phyloP scores from a whole-genome alignment of 352 stramenopile genomes.

The Pilasporangium apinafurcum region DNA sequence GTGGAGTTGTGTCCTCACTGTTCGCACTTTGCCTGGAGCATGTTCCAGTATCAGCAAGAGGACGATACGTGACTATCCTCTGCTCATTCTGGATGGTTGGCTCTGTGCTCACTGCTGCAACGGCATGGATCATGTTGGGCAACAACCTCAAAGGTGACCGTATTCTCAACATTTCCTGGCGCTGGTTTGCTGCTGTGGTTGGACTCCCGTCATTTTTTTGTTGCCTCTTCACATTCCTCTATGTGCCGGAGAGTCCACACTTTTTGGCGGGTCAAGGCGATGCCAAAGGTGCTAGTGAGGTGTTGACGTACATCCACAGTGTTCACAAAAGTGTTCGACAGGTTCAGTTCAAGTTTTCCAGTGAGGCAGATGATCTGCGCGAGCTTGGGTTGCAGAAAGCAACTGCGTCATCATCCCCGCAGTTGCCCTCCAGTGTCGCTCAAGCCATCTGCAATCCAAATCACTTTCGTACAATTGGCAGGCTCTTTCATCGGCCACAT shows the following conservation, averaged over 20 bases:
- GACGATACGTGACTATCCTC: slow-evolving; percentile 80
- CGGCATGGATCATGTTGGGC: slow-evolving; percentile 82
- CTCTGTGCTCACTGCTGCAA: slow-evolving; percentile 68
- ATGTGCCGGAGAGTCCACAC: slow-evolving; percentile 80
- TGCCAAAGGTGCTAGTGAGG: slow-evolving; percentile 31
- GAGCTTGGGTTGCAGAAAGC: neutral
- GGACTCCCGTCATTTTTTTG: slow-evolving; percentile 69
- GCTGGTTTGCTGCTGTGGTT: slow-evolving; percentile 73
- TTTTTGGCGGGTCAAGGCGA: slow-evolving; percentile 68
- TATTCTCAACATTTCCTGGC: slow-evolving; percentile 75
- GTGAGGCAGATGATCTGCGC: slow-evolving; percentile 28
- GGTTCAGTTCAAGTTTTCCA: slow-evolving; percentile 71
- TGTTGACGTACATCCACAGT: slow-evolving; percentile 61
- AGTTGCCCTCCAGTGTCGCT: slow-evolving; percentile 42
- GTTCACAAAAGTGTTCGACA: slow-evolving; percentile 32
- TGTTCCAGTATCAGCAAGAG: slow-evolving; percentile 56
- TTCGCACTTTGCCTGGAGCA: slow-evolving; percentile 87
- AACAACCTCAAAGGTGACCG: slow-evolving; percentile 48
- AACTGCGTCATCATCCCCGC: neutral
- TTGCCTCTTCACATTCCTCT: slow-evolving; percentile 50
- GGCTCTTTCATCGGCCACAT: slow-evolving; percentile 44
- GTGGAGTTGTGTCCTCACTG: slow-evolving; percentile 78
- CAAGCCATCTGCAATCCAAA: slow-evolving; percentile 65
- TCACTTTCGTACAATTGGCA: slow-evolving; percentile 27
- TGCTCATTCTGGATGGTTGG: slow-evolving; percentile 92